Evolutionary conservation across 1,139 yeast genomes (phyloP), one percentile per base, ranked within the genome.

Genomic region (Pichia sp.): DNA sequence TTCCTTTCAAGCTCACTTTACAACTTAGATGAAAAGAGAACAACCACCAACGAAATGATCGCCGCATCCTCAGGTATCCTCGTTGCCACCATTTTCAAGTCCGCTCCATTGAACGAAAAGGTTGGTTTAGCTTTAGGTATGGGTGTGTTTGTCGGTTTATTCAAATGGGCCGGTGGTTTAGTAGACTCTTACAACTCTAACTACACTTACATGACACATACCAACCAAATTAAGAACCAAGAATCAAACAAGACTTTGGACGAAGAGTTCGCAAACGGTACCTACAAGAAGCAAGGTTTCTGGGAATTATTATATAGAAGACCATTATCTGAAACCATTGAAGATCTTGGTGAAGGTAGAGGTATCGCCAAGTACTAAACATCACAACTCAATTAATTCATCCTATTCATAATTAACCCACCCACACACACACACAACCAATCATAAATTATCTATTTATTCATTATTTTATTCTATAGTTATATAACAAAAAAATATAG

Each of bases 241-340:
- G 58, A 39, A 33, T 53, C 59, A 28, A 61, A 60, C 40, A 54
- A 52, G 44, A 47, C 53, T 6, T 45, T 61, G 30, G 69, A 68
- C 38, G 70, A 63, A 49, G 72, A 73, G 48, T 72, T 70, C 41
- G 55, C 50, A 17, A 56, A 57, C 40, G 61, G 60, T 28, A 53
- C 59, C 15, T 58, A 59, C 50, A 70, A 69, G 50, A 77, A 77
- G 63, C 93, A 85, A 68, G 81, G 82, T 34, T 85, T 85, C 71
- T 87, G 91, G 90, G 94, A 86, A 57, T 83, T 83, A 40, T 81
- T 83, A 68, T 80, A 82, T 71, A 82, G 96, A 73, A 79, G 88
- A 64, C 96, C 96, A 22, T 70, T 87, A 58, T 81, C 90, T 32
- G 91, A 86, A 68, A 86, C 95, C 18, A 77, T 85, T 34, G 85